Evolutionary conservation across 2,329 filamentous ascomycete species (phyloP), one percentile per base, ranked within the genome.

Genomic region (Phialocephala sp.): DNA sequence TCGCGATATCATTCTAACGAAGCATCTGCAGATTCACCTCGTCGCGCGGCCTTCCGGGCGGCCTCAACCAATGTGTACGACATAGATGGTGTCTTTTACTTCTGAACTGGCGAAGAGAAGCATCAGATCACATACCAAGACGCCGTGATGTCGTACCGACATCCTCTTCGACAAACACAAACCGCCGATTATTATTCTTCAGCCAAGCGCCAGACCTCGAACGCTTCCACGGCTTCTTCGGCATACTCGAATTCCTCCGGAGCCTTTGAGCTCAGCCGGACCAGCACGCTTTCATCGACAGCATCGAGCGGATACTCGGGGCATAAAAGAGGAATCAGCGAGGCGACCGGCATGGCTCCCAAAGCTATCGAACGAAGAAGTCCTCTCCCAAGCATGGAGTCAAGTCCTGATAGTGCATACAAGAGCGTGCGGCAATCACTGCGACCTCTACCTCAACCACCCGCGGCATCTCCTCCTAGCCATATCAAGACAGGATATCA

Each of bases 281-380:
- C 88, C 45, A 92, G 89, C 77, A 91, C 91, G 57, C 82, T 90
- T 70, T 92, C 90, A 20, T 94, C 92, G 37, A 84, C 87, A 69
- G 85, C 85, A n/a, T 92, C 91, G 39, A 87, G 86, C 76, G 82
- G 82, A 55, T 86, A 79, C 69, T 65, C 76, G 78, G 83, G 84
- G 58, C 92, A 94, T 75, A 91, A 88, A 77, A 87, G 92, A 76
- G 91, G 91, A 67, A 85, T 89, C 77, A 94, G 91, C 79, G 91
- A 95, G 81, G 85, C 85, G 64, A 84, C 84, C 66, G 82, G 83
- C 52, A 84, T 88, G 74, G 76, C 83, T 71, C 78, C 82, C 66
- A 79, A 84, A 71, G 79, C 79, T 65, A 75, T 82, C 78, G 77
- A 83, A 75, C 80, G 82, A 77, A 81, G 61, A 78, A 80, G 71